phyloP scores from a whole-genome alignment of 2,329 filamentous ascomycete genomes.

The Paecilomyces fulvus region DNA sequence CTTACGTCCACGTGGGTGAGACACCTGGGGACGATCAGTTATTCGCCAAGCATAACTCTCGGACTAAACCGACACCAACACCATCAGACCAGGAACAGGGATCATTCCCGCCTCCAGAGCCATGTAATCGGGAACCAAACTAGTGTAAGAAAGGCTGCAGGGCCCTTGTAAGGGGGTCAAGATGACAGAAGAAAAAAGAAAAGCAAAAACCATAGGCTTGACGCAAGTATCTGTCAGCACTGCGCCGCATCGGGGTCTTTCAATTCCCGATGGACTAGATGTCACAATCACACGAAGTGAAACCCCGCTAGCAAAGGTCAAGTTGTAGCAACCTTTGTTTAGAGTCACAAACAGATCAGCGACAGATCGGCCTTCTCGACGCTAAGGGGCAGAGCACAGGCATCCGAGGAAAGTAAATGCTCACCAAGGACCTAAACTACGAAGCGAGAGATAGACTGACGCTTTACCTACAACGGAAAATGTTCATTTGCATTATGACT shows the following conservation, averaged over 20 bases:
- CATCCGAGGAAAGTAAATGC: not conserved
- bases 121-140: not conserved
- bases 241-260: not conserved
- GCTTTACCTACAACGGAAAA: not conserved
- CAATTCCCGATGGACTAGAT: not conserved
- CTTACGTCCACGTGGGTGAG: not conserved
- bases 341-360: not conserved
- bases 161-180: not conserved
- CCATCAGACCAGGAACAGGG: not conserved
- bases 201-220: not conserved
- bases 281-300: not conserved
- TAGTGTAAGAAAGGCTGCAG: not conserved
- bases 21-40: not conserved
- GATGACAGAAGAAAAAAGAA: not conserved
- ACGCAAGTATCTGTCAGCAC: not conserved
- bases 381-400: not conserved
- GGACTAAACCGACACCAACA: not conserved
- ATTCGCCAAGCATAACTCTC: not conserved
- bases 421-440: not conserved
- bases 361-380: not conserved
- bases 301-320: not conserved
- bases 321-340: not conserved
- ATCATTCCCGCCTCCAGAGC: not conserved
- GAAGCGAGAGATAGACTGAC: not conserved
- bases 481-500: not conserved